A percentile compares a stretch with the other conserved stretches of the same genome.
Evolutionary conservation across 305 asterid species (phyloP).

Genomic region (Fraxinus sp.): DNA sequence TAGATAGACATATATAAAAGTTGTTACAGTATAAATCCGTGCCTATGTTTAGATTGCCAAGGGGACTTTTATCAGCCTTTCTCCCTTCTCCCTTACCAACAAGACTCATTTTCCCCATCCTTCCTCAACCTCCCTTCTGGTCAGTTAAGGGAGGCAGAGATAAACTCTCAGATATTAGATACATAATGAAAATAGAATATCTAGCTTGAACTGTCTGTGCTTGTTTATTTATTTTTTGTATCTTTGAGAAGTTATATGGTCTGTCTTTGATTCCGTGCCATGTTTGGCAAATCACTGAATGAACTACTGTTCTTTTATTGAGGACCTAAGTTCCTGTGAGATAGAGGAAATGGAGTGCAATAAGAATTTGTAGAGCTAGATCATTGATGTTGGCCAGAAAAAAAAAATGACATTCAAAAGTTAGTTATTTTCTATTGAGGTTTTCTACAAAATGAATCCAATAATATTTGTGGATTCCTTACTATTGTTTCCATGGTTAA

Average conservation of each 20-base stretch:
- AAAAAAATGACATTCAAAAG: neutral
- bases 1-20: neutral
- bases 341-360: neutral
- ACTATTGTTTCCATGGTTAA: neutral
- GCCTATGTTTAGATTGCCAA: neutral
- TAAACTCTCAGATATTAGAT: neutral
- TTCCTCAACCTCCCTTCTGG: neutral
- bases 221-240: neutral
- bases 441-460: neutral
- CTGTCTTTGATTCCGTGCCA: neutral
- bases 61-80: neutral
- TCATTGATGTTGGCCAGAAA: neutral
- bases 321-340: neutral
- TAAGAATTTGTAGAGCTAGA: neutral
- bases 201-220: neutral
- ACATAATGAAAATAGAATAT: neutral
- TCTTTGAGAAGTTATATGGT: neutral
- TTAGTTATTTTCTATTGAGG: neutral
- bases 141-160: neutral
- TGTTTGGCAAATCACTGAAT: neutral
- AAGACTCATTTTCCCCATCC: neutral
- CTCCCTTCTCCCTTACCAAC: neutral
- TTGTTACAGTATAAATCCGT: neutral
- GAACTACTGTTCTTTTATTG: neutral
- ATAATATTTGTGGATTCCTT: neutral